Base-by-base conservation (phyloP, 2,329 filamentous ascomycete genomes). In the Ceratocystiopsis sp. region DNA sequence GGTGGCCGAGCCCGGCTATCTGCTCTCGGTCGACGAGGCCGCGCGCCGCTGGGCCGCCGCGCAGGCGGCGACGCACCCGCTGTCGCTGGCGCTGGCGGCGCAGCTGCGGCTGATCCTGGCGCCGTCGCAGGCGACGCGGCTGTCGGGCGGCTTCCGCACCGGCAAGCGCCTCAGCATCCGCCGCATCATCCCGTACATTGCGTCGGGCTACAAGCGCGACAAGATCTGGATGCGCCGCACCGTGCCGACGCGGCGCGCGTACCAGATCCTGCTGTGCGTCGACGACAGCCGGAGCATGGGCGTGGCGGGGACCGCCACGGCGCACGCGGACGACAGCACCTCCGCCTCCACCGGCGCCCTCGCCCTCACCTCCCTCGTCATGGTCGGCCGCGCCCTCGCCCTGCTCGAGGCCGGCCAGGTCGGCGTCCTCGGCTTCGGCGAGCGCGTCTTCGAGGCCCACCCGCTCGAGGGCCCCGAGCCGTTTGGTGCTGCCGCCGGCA, bases 221-320 rank as follows among this genome's bases (percentile, higher is more conserved):
- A 98, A 98, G 69, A 99, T 99, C 62, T 99, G 91, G 91, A 93
- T 98, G 80, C 82, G 93, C 14, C 78, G 93, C 44, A 80, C 77
- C 33, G 78, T 94, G 41, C 93, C 93, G 1, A 89, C 80, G 35
- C 96, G 96, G 63, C 81, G 93, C 36, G 81, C 80, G 45, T 98
- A 98, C 63, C 93, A 99, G 61, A 93, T 98, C 60, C 78, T 98
- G 66, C 80, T 99, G 41, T 93, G 91, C 35, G 85, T 99, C 35
- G 91, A 99, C 60, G 91, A 98, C 65, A 89, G 81, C 54, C 84
- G 83, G 59, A 86, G 79, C 47, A 99, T 99, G 91, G 79, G 83
- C 15, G 86, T 8, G 6, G 5, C 25, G 2, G 25, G 25, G 25
- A 94, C 34, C 37, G 38, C 10, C 8, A 15, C 16, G 17, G 17